Conservation (phyloP, 352 stramenopile species). For the Pythium phragmitis region DNA sequence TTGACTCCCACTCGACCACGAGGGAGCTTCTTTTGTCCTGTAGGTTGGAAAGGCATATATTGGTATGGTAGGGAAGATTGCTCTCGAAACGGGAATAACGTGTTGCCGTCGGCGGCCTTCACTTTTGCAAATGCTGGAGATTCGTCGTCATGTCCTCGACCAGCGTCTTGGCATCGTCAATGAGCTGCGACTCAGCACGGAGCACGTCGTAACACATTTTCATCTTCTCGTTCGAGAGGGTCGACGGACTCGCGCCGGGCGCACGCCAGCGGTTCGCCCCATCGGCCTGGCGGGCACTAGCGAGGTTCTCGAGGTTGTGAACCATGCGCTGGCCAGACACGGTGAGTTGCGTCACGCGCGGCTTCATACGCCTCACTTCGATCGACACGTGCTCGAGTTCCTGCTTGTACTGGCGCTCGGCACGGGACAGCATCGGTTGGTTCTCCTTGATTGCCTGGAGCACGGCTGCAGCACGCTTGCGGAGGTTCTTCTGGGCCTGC, state of each 20-base stretch:
- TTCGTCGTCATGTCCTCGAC: conserved; percentile 63
- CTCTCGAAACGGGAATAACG: neutral
- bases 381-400: conserved; percentile 67
- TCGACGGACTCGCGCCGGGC: conserved; percentile 2
- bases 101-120: neutral
- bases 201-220: conserved; percentile 84
- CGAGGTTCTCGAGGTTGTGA: conserved; percentile 44
- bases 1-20: neutral
- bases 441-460: conserved; percentile 84
- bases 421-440: conserved; percentile 68
- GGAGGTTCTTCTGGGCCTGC: conserved; percentile 69
- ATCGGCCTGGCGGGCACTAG: conserved; percentile 25
- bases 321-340: conserved; percentile 61
- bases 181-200: conserved; percentile 75
- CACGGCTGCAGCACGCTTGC: conserved; percentile 71
- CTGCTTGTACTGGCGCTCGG: conserved; percentile 69
- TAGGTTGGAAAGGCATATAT: neutral
- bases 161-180: conserved; percentile 73
- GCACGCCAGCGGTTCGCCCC: conserved; percentile 9
- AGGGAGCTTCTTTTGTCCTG: too few relatives aligned
- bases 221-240: conserved; percentile 71
- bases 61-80: neutral
- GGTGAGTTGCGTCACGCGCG: conserved; percentile 66
- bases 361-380: conserved; percentile 68
- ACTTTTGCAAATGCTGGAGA: conserved; percentile 45